phyloP scores from a whole-genome alignment of 2,329 filamentous ascomycete species.

The Penicillium expansum region DNA sequence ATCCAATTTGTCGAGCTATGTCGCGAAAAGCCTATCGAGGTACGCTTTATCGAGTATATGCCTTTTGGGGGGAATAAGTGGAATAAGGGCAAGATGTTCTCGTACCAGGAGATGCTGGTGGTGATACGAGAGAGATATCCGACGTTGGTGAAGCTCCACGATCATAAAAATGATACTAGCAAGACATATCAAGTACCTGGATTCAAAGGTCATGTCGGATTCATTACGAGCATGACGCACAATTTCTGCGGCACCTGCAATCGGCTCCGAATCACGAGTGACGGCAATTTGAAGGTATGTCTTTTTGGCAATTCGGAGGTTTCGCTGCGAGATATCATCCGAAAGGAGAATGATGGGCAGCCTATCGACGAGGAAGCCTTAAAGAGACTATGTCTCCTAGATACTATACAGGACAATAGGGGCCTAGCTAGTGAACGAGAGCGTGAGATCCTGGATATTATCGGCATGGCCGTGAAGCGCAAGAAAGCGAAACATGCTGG shows the following conservation, averaged over 20 bases:
- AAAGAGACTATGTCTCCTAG: constrained; percentile 70
- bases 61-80: constrained; percentile 98
- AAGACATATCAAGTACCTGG: constrained; percentile 91
- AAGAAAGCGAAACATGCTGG: constrained; percentile 97
- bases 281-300: constrained; percentile 96
- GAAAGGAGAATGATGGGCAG: constrained; percentile 70
- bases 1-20: constrained; percentile 87
- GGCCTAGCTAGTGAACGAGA: constrained; percentile 56
- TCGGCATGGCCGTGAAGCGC: constrained; percentile 85
- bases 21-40: constrained; percentile 79
- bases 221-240: constrained; percentile 99
- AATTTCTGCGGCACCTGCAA: constrained; percentile 98
- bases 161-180: constrained; percentile 89
- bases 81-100: constrained; percentile 88
- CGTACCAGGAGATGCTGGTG: constrained; percentile 85
- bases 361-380: constrained; percentile 79
- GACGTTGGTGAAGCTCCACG: constrained; percentile 64
- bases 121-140: constrained; percentile 74
- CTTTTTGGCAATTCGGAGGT: constrained; percentile 94
- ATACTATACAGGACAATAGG: constrained; percentile 48
- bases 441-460: constrained; percentile 73
- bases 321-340: constrained; percentile 81
- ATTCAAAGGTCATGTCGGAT: constrained; percentile 83
- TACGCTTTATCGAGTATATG: constrained; percentile 99
- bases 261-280: constrained; percentile 85